These are phyloP conservation scores for Colletotrichum agaves DNA, from an alignment of 2,329 filamentous ascomycete genomes.

Conservation along the genomic window DNA sequence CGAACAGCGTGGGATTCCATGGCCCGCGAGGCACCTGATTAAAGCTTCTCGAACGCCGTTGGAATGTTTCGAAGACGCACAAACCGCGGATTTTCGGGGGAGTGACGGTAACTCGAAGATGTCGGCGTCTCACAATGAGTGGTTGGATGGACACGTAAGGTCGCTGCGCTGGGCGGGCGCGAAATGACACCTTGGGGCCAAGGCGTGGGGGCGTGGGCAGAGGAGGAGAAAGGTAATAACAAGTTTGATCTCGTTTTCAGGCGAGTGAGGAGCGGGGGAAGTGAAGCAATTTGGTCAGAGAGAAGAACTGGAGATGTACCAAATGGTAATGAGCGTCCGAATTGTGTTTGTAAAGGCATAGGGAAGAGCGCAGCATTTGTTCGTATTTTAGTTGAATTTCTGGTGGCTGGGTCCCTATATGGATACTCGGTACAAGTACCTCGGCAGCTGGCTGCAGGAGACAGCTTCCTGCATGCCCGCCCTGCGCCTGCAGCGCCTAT, in stretches of 20 bases:
- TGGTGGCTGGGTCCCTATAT: too few relatives aligned
- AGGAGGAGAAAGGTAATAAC: not conserved
- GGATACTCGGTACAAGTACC: too few relatives aligned
- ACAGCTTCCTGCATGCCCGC: too few relatives aligned
- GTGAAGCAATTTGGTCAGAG: conserved; percentile 18
- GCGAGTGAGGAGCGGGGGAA: conserved; percentile 3
- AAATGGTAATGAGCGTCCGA: conserved; percentile 7
- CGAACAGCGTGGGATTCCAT: not conserved
- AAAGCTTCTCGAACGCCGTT: conserved; percentile 10
- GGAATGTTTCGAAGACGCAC: not conserved
- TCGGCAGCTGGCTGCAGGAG: not conserved
- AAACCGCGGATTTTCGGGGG: conserved; percentile 11
- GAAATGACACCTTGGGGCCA: conserved; percentile 26
- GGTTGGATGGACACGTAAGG: conserved; percentile 10
- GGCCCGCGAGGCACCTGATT: not conserved
- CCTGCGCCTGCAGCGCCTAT: not conserved
- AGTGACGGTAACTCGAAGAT: not conserved
- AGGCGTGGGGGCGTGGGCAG: conserved; percentile 21
- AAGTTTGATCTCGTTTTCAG: conserved; percentile 25
- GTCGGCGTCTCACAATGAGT: conserved; percentile 25
- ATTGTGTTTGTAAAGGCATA: not conserved
- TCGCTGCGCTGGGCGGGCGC: conserved; percentile 7
- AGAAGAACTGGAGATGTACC: conserved; percentile 23
- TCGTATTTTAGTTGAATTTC: too few relatives aligned
- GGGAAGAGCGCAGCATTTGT: too few relatives aligned